phyloP scores from a whole-genome alignment of 352 stramenopile genomes.

The Phytopythium boreale region DNA sequence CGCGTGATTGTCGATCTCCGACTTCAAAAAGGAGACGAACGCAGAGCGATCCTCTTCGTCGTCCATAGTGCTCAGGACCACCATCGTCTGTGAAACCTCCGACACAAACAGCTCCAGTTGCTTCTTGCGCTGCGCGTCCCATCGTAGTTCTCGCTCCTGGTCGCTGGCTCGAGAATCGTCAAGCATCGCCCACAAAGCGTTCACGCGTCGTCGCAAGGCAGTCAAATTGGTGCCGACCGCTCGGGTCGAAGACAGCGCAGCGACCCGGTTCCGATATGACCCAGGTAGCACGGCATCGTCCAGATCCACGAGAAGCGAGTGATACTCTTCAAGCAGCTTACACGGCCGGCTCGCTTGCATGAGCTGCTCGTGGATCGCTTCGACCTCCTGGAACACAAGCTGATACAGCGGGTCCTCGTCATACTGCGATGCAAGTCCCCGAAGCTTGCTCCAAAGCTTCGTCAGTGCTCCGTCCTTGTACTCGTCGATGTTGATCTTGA shows the following conservation, averaged over 20 bases:
- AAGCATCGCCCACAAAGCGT: neutral
- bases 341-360: neutral
- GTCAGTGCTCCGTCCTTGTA: neutral
- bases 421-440: neutral
- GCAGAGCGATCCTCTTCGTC: neutral
- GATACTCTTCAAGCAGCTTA: neutral
- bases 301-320: constrained; percentile 1
- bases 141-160: neutral
- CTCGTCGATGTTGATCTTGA: neutral
- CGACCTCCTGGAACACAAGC: neutral
- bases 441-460: neutral
- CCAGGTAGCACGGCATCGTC: neutral
- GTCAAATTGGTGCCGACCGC: neutral
- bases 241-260: neutral
- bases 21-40: neutral
- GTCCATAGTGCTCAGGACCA: neutral
- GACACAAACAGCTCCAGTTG: constrained; percentile 1
- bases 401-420: neutral
- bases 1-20: neutral
- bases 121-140: neutral
- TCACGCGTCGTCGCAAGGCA: neutral
- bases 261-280: neutral
- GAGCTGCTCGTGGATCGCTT: neutral
- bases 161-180: neutral
- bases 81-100: neutral